A percentile compares a stretch with the other conserved stretches of the same genome.
Conservation (phyloP, 345 rosid species). For the Pugionium cornutum region DNA sequence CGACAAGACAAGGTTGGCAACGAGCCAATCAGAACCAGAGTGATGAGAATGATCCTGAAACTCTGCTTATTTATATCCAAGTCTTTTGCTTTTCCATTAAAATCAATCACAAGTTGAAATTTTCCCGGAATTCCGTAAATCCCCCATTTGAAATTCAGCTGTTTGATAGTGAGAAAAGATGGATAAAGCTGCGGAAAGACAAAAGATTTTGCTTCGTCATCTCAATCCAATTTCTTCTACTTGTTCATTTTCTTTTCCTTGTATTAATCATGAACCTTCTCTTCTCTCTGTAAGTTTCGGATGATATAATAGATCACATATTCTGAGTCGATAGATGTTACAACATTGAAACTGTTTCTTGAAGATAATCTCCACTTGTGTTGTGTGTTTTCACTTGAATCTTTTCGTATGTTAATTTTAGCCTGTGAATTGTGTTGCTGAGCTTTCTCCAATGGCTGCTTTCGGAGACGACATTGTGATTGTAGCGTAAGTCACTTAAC, state of each 20-base stretch:
- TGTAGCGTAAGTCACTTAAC: constrained; percentile 71
- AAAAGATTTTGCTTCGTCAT: constrained; percentile 71
- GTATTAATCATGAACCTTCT: constrained; percentile 37
- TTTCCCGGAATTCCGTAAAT: neutral
- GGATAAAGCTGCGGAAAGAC: constrained; percentile 86
- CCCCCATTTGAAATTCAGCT: neutral
- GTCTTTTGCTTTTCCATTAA: constrained; percentile 11
- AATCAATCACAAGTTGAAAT: neutral
- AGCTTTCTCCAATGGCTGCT: constrained; percentile 64
- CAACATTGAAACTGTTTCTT: no score
- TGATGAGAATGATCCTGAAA: neutral
- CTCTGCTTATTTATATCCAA: neutral
- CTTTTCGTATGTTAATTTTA: no score
- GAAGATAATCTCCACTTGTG: neutral
- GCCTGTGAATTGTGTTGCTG: constrained; percentile 66
- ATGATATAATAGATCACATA: no score
- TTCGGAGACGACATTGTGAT: constrained; percentile 86
- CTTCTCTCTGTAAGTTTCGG: constrained; percentile 52
- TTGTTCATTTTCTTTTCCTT: constrained; percentile 23
- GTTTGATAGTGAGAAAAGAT: constrained; percentile 35
- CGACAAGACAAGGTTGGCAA: constrained; percentile 24
- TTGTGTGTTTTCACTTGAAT: neutral
- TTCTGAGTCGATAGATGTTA: no score
- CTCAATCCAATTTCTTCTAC: constrained; percentile 56
- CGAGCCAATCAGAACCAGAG: constrained; percentile 1